Evolutionary conservation across 2,329 filamentous ascomycete genomes (phyloP), one percentile per base, ranked within the genome.

Genomic region (Ampelomyces quisqualis): DNA sequence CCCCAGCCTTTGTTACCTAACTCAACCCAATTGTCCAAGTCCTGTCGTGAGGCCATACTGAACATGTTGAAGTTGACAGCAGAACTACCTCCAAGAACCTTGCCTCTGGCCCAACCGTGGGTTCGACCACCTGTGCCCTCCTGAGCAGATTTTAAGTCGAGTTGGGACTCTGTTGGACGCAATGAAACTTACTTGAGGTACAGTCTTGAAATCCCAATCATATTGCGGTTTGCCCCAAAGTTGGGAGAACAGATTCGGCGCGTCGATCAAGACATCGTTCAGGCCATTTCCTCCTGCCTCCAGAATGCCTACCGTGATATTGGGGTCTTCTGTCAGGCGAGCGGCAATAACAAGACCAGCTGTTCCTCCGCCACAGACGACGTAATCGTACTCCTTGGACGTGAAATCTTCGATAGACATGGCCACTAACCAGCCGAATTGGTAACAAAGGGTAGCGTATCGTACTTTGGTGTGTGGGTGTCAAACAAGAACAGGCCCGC

Each of bases 1-100:
- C 51, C 57, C 70, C 68, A 71, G 6, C 63, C 64, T 8, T 55
- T 42, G 35, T 70, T 71, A 3, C 69, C 69, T 11, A 70, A 45
- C 40, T 64, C 51, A n/a, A 41, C 64, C 70, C 71, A 73, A 2
- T 69, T 67, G 46, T 73, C 60, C 8, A 64, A 36, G 22, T 62
- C 59, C 31, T 61, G 54, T 19, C 47, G 35, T 1, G 60, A 63
- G 4, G 55, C 57, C 57, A 58, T 58, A 19, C 46, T 52, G 26
- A 53, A 64, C 55, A 62, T 62, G 23, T 54, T 56, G 45, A 51
- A 58, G 36, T 70, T 71, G 41, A 72, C 51, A 24, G 65, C 68
- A 17, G 53, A 62, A 5, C 49, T 64, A 19, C 67, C 82, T 27
- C 64, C 62, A 3, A 67, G 53, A 5, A 60, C 51, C 19, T 60